Conservation (phyloP, 129 eudicot genomes). For the Scalesia atractyloides region DNA sequence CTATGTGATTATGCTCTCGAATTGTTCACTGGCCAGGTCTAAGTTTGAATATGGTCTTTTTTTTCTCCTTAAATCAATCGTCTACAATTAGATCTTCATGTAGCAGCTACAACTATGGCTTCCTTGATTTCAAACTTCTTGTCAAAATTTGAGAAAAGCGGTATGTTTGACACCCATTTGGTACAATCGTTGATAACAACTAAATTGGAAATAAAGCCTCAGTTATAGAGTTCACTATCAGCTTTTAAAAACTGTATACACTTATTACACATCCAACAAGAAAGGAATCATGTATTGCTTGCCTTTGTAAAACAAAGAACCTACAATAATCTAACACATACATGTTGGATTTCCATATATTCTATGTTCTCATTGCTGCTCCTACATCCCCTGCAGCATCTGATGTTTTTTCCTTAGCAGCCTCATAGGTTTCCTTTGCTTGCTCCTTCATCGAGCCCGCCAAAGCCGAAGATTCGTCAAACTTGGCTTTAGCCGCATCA, state of each 20-base stretch:
- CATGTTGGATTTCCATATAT: constrained; percentile 1
- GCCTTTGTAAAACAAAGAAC: constrained; percentile 7
- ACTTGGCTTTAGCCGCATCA: constrained; percentile 28
- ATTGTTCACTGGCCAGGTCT: too few species aligned
- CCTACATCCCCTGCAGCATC: constrained; percentile 52
- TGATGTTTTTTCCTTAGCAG: constrained; percentile 56
- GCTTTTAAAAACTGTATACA: background rate
- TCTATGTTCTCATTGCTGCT: constrained; percentile 27
- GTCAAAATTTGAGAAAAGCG: too few species aligned
- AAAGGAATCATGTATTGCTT: constrained; percentile 13
- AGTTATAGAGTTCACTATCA: background rate
- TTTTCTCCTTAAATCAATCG: too few species aligned
- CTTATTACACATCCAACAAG: constrained; percentile 4
- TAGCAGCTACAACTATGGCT: too few species aligned
- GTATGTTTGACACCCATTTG: too few species aligned
- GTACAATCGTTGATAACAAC: too few species aligned
- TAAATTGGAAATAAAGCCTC: too few species aligned
- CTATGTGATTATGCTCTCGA: too few species aligned
- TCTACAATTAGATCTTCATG: too few species aligned
- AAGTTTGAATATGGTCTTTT: too few species aligned
- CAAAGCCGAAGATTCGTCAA: constrained; percentile 27
- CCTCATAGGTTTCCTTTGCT: constrained; percentile 43
- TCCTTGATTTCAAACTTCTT: too few species aligned
- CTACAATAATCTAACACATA: constrained; percentile 14
- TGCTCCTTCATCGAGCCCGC: constrained; percentile 14